A percentile compares a stretch with the other conserved stretches of the same genome.
Conservation (phyloP, 331 rosid genomes). For the Telfairia occidentalis region DNA sequence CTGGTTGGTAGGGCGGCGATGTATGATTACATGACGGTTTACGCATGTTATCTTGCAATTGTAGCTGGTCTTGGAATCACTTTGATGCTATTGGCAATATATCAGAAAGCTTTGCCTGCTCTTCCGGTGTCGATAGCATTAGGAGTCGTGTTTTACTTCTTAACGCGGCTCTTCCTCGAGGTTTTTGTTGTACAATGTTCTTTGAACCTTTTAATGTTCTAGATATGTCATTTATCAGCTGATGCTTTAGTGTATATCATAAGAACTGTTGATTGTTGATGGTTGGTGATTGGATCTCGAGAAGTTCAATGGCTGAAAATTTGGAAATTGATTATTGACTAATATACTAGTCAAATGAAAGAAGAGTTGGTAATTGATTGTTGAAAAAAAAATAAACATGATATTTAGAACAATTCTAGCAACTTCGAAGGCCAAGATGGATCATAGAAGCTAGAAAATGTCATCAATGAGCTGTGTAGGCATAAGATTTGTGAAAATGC, state of each 20-base stretch:
- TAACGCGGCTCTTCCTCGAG: conserved; percentile 82
- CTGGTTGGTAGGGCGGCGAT: conserved; percentile 95
- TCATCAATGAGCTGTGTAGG: background rate
- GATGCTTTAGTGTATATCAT: background rate
- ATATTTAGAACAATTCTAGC: background rate
- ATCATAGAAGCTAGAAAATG: background rate
- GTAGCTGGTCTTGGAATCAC: conserved; percentile 91
- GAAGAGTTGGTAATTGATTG: background rate
- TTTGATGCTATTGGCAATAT: conserved; percentile 66
- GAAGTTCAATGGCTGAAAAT: background rate
- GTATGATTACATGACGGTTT: conserved; percentile 93
- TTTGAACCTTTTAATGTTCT: conserved; percentile 78
- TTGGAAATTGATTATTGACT: background rate
- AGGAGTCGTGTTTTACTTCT: conserved; percentile 67
- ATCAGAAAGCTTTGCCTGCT: conserved; percentile 92
- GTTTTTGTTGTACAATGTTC: conserved; percentile 77
- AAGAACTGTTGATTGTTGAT: background rate
- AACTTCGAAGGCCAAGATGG: background rate
- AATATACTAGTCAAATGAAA: background rate
- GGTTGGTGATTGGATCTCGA: background rate
- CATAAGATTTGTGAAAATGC: background rate
- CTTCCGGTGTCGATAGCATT: conserved; percentile 71
- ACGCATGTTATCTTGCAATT: conserved; percentile 92
- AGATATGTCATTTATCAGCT: conserved; percentile 5
- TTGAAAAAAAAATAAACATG: background rate